Base-by-base conservation (phyloP, 2,329 filamentous ascomycete species). In the Chrysoporthe deuterocubensis region DNA sequence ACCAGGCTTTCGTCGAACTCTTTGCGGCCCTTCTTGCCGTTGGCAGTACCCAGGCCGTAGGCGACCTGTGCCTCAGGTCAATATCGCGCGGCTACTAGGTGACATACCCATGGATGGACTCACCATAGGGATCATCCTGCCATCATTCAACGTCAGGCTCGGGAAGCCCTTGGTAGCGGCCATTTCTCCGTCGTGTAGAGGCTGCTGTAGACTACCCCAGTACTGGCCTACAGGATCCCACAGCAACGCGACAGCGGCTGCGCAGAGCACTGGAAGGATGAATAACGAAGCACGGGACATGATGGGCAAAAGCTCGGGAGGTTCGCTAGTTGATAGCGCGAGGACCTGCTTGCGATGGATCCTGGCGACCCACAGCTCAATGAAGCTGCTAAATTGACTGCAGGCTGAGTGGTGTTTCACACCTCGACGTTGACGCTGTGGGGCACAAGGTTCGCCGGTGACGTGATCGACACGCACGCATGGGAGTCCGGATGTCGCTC, bases 1-100 rank as follows among this genome's bases (percentile, higher is more conserved):
- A 70, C 66, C n/a, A 67, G 65, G 43, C 21, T 32, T 18, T 68
- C 56, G 32, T 70, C 66, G 21, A 70, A 62, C 9, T 68, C 65
- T 8, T 67, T 65, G 40, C 62, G 40, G 21, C 43, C 58, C n/a
- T n/a, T 8, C 14, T 69, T 69, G 11, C 40, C 32, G 37, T 67
- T 67, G 26, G 66, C 62, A 14, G 67, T 69, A 13, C 67, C 67
- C 13, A 67, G 32, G 16, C 67, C 67, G 44, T 67, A 69, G 8
- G 67, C 67, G 32, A 69, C 58, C 65, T 69, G 34, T 18, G 1
- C 5, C 9, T 18, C 42, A 5, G 4, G 40, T 62, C 0, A 68
- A 26, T 34, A 4, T 26, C n/a, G 37, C 32, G 9, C 13, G 18
- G 16, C 16, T 34, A 44, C 6, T 5, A 14, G 4, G 34, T 11